Conservation (phyloP, 805 yeast genomes). For the Wickerhamiella azyma region DNA sequence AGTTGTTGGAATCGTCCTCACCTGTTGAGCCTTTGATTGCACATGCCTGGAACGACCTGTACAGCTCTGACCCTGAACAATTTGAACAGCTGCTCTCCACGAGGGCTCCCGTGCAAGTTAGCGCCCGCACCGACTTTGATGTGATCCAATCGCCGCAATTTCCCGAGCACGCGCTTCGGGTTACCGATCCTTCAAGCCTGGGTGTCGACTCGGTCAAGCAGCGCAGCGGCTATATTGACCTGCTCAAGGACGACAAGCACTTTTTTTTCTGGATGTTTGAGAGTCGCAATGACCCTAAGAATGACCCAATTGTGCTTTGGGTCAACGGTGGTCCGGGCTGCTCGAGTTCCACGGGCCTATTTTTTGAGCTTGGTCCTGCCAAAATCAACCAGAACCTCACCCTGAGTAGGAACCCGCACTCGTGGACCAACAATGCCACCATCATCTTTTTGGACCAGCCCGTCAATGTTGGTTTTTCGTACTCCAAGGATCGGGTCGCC, state of each 20-base stretch:
- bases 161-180: slow-evolving; percentile 42
- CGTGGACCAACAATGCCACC: slow-evolving; percentile 90
- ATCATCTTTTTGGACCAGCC: slow-evolving; percentile 93
- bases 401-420: slow-evolving; percentile 67
- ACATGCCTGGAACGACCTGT: slow-evolving; percentile 6
- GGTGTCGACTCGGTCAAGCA: slow-evolving; percentile 75
- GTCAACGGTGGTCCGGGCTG: slow-evolving; percentile 98
- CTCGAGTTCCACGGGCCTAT: slow-evolving; percentile 78
- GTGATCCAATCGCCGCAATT: background rate
- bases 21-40: background rate
- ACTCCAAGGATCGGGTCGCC: slow-evolving; percentile 29
- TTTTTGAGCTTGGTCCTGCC: slow-evolving; percentile 89
- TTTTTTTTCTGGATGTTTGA: slow-evolving; percentile 90
- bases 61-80: background rate
- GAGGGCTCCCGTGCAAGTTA: background rate
- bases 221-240: slow-evolving; percentile 63
- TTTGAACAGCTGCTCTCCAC: background rate
- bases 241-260: slow-evolving; percentile 76
- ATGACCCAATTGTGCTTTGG: slow-evolving; percentile 81
- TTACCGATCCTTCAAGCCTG: slow-evolving; percentile 47
- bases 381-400: slow-evolving; percentile 53
- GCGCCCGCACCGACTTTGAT: background rate
- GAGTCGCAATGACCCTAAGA: slow-evolving; percentile 66
- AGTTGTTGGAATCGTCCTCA: background rate
- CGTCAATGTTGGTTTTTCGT: slow-evolving; percentile 86